Percentiles rank a stretch among this genome's conserved stretches.
phyloP scores from a whole-genome alignment of 192 early-diverging fungal species.

The Geranomyces michiganensis region DNA sequence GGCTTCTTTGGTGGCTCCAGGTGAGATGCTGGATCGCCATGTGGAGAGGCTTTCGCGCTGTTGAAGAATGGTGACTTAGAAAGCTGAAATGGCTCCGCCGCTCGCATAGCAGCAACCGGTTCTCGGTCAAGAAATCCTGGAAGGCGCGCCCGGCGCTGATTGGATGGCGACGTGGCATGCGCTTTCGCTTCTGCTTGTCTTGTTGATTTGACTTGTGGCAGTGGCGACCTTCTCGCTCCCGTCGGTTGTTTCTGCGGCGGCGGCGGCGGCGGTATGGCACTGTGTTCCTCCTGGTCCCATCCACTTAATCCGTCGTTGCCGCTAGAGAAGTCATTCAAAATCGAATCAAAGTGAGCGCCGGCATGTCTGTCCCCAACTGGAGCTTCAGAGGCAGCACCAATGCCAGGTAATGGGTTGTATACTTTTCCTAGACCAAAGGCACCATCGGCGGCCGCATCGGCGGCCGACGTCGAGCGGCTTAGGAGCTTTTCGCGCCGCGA shows the following conservation, averaged over 20 bases:
- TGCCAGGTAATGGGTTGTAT: conserved; percentile 28
- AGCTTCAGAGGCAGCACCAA: conserved; percentile 6
- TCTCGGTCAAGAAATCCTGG: conserved; percentile 13
- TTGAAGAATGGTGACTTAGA: background rate
- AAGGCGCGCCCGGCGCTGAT: conserved; percentile 9
- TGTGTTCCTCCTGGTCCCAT: conserved; percentile 13
- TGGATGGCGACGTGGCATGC: background rate
- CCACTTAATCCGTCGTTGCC: conserved; percentile 7
- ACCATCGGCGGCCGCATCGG: background rate
- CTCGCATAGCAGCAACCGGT: background rate
- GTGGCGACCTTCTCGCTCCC: conserved; percentile 1
- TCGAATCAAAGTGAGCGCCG: conserved; percentile 14
- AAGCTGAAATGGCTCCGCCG: background rate
- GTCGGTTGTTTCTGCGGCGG: background rate
- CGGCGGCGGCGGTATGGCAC: too few relatives aligned
- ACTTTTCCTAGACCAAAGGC: conserved; percentile 14
- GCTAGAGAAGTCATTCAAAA: conserved; percentile 16
- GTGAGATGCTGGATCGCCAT: too few relatives aligned
- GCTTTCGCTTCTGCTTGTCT: background rate
- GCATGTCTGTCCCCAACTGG: background rate
- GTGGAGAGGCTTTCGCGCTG: background rate
- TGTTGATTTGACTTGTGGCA: background rate
- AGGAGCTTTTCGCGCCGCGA: background rate
- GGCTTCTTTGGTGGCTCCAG: too few relatives aligned
- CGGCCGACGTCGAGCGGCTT: background rate